A percentile compares a stretch with the other conserved stretches of the same genome.
phyloP scores from a whole-genome alignment of 2,329 filamentous ascomycete genomes.

The Chrysosporium keratinophilum region DNA sequence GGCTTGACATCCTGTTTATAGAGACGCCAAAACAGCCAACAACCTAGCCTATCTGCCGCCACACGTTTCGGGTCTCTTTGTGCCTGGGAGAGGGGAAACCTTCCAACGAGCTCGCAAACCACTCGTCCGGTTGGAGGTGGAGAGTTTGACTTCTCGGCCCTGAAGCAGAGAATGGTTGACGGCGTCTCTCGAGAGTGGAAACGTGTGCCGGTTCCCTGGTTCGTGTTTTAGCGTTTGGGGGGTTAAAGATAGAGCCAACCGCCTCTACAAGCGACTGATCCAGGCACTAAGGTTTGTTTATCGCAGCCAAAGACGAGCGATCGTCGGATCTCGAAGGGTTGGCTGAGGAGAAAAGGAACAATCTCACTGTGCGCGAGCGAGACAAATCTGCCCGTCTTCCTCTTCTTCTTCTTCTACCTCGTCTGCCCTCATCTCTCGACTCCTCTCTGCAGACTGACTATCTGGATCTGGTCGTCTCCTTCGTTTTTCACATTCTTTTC shows the following conservation, averaged over 20 bases:
- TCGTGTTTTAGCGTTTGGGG: slow-evolving; percentile 9
- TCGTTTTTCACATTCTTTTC: neutral
- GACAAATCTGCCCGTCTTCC: neutral
- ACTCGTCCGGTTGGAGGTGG: neutral
- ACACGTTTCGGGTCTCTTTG: neutral
- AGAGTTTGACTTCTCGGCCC: neutral
- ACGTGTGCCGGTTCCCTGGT: slow-evolving; percentile 8
- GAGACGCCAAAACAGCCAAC: neutral
- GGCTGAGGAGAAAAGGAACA: neutral
- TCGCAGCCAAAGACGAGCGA: neutral
- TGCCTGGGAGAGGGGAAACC: neutral
- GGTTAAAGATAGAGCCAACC: slow-evolving; percentile 2
- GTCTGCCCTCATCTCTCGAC: neutral
- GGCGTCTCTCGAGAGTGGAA: slow-evolving; percentile 2
- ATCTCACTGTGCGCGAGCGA: neutral
- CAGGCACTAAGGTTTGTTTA: slow-evolving; percentile 1
- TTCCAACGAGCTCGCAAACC: neutral
- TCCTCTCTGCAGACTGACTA: neutral
- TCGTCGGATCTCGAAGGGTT: slow-evolving; percentile 3
- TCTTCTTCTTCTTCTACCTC: neutral
- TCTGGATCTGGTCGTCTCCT: slow-evolving; percentile 1
- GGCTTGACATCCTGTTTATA: no score
- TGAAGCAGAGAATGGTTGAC: neutral
- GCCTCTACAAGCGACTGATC: neutral
- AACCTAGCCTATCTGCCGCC: neutral